A percentile compares a stretch with the other conserved stretches of the same genome.
Conservation (phyloP, 768 basidiomycete genomes). For the Calocera cornea region DNA sequence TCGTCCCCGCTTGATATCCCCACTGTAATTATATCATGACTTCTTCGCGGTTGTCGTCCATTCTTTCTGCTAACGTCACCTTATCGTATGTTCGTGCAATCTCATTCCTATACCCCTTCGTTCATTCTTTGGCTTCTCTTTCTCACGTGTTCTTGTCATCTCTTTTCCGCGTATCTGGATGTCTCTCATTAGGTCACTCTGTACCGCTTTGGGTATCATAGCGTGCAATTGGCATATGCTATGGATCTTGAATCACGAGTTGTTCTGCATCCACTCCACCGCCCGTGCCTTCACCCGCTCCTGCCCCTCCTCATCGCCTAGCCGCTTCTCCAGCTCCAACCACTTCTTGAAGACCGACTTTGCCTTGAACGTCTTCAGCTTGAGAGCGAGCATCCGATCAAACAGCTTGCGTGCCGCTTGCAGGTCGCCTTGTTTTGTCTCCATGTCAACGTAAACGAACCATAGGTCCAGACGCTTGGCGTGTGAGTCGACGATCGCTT, state of each 20-base stretch:
- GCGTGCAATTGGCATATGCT: constrained; percentile 2
- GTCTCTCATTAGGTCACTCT: neutral
- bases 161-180: neutral
- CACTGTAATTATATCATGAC: constrained; percentile 1
- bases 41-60: neutral
- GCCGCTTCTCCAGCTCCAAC: constrained; percentile 70
- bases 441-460: constrained; percentile 96
- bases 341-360: constrained; percentile 98
- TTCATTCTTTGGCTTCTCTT: constrained; percentile 2
- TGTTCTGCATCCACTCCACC: constrained; percentile 71
- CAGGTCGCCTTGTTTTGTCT: constrained; percentile 65
- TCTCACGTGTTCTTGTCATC: neutral
- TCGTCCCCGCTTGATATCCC: neutral
- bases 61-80: neutral
- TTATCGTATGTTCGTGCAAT: neutral
- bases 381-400: constrained; percentile 63
- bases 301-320: constrained; percentile 79
- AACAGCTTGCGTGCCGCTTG: constrained; percentile 77
- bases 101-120: neutral
- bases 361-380: constrained; percentile 90
- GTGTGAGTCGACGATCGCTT: constrained; percentile 91
- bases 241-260: constrained; percentile 1
- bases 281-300: constrained; percentile 75
- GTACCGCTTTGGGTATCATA: constrained; percentile 3
- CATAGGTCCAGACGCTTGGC: constrained; percentile 91